Conservation (phyloP, 192 early-diverging fungal genomes). For the Paraglomus brasilianum region DNA sequence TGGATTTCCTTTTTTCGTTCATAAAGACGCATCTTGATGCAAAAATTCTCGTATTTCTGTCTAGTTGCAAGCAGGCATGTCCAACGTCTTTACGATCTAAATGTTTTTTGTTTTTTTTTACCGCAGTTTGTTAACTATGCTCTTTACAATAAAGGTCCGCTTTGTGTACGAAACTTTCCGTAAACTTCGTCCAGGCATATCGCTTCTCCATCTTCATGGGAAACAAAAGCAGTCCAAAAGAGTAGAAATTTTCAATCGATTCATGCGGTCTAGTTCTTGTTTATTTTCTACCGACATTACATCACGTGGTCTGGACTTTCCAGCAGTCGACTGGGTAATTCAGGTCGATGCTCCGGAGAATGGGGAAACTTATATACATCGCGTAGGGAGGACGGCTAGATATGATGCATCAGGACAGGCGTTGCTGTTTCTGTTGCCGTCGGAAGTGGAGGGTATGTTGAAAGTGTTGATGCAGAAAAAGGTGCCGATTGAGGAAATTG, state of each 20-base stretch:
- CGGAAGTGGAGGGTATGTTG: constrained; percentile 84
- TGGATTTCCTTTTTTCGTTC: constrained; percentile 96
- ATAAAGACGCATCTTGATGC: constrained; percentile 86
- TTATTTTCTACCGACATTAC: constrained; percentile 96
- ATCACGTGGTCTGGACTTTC: constrained; percentile 95
- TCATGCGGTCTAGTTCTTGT: constrained; percentile 72
- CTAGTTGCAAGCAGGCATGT: constrained; percentile 91
- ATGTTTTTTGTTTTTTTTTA: constrained; percentile 5
- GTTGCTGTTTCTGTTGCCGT: constrained; percentile 84
- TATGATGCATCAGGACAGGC: constrained; percentile 87
- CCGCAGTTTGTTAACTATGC: constrained; percentile 29
- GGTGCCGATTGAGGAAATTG: constrained; percentile 88
- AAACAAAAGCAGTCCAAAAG: constrained; percentile 96
- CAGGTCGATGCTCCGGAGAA: constrained; percentile 98
- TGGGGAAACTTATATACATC: constrained; percentile 95
- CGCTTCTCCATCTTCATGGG: constrained; percentile 89
- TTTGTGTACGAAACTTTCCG: constrained; percentile 95
- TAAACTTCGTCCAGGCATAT: constrained; percentile 91
- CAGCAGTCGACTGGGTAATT: constrained; percentile 98
- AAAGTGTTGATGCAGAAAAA: constrained; percentile 66
- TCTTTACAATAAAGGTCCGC: constrained; percentile 44
- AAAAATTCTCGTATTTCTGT: constrained; percentile 92
- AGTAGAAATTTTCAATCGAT: constrained; percentile 91
- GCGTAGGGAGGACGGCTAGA: constrained; percentile 96
- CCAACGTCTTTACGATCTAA: not conserved